Evolutionary conservation across 2,329 filamentous ascomycete species (phyloP), one percentile per base, ranked within the genome.

Genomic region (Penicillium fuscoglaucum): DNA sequence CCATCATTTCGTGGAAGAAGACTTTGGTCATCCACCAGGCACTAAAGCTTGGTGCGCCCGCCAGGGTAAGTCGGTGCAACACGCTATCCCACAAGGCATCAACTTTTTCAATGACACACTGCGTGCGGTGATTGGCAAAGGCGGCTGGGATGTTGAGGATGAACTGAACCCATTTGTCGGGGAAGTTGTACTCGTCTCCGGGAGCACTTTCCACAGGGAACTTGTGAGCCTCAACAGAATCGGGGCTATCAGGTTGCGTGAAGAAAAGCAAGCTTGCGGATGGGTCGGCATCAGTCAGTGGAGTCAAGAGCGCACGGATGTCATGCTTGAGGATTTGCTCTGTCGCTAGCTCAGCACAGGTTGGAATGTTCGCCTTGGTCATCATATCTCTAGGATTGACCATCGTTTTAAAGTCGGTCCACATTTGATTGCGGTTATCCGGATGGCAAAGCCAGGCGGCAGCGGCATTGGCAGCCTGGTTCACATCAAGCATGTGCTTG

Each of bases 371-470:
- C 44, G 76, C 74, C 59, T 70, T 75, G n/a, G 64, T 62, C 35
- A 76, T 74, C 73, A 74, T 75, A 43, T 75, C 76, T 55, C 71
- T 72, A 1, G 72, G 75, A 48, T 76, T 70, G 17, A 78, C 71
- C 43, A 77, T 65, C 2, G 70, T 71, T 54, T 72, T 73, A 53
- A 93, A 96, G 70, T 99, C 95, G 51, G 89, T 81, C 80, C 95
- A 97, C 95, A 99, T 98, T 70, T 95, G 90, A 64, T 95, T 91
- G 55, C 95, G 87, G 72, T 96, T 96, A 46, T 91, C 90, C 19
- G 91, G 87, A 68, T 93, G 91, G 8, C 91, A 91, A 13, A 99
- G 82, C 84, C 96, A 92, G 62, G 95, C 96, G 24, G 93, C 93
- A 1, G 93, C 92, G 1, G 95, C 93, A 71, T 98, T 93, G 2